A percentile compares a stretch with the other conserved stretches of the same genome.
These are phyloP conservation scores for Malassezia restricta DNA, from an alignment of 1,284 basidiomycete species.

Conservation along the genomic window DNA sequence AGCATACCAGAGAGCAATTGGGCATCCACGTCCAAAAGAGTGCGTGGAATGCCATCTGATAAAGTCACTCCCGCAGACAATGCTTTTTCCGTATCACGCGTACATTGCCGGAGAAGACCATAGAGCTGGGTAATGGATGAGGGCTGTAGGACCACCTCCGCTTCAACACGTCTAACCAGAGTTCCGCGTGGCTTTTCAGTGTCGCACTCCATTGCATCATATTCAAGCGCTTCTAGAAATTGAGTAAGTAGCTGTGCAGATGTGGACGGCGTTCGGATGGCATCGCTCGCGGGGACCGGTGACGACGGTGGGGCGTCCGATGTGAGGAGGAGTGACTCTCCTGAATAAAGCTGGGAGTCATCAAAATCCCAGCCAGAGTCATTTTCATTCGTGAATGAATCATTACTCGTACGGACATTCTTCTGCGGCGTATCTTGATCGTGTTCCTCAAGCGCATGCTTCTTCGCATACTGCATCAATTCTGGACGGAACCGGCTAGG, in stretches of 20 bases:
- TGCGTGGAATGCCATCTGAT: background rate
- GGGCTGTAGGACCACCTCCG: background rate
- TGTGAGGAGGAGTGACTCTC: conserved; percentile 6
- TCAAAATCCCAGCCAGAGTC: conserved; percentile 14
- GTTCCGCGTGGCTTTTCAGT: background rate
- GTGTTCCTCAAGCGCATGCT: background rate
- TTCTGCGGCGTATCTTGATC: background rate
- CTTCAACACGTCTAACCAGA: background rate
- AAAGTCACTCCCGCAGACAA: background rate
- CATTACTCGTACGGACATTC: background rate
- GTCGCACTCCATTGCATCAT: conserved; percentile 1
- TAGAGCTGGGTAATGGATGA: background rate
- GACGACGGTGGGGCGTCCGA: conserved; percentile 5
- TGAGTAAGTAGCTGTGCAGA: background rate
- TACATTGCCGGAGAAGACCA: conserved; percentile 1
- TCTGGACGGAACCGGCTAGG: conserved; percentile 2
- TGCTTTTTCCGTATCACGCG: conserved; percentile 5
- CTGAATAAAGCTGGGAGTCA: conserved; percentile 13
- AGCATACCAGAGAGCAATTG: conserved; percentile 18
- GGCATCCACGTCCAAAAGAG: conserved; percentile 13
- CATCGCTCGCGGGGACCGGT: background rate
- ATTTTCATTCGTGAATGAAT: background rate
- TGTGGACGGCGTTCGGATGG: background rate
- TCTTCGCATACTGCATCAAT: background rate
- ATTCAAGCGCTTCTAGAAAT: background rate